These are phyloP conservation scores for Penicillium odoratum DNA, from an alignment of 495 filamentous ascomycete species.

Conservation along the genomic window DNA sequence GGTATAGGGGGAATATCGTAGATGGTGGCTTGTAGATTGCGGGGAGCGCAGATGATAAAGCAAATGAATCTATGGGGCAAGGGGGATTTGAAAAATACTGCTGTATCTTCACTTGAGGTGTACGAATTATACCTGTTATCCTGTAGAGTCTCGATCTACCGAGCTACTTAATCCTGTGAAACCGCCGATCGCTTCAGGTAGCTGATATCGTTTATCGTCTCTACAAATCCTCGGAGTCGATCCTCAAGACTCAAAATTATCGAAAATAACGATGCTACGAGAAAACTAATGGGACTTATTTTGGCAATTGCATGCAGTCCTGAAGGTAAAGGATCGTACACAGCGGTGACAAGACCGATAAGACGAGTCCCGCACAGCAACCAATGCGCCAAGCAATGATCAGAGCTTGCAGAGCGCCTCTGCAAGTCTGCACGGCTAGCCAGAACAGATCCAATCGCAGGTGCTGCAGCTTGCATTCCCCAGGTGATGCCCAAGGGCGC, in stretches of 20 bases:
- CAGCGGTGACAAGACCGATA: neutral
- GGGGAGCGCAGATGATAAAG: conserved; percentile 17
- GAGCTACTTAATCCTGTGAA: conserved; percentile 7
- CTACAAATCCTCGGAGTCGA: neutral
- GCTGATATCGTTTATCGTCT: neutral
- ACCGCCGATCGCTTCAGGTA: conserved; percentile 13
- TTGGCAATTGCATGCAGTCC: neutral
- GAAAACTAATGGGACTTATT: neutral
- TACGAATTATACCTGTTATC: conserved; percentile 3
- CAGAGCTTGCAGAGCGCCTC: conserved; percentile 3
- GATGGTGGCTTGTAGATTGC: conserved; percentile 4
- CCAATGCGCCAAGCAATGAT: conserved; percentile 7
- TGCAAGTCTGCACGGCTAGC: conserved; percentile 5
- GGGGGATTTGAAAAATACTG: conserved; percentile 16
- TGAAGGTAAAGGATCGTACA: neutral
- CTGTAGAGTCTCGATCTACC: neutral
- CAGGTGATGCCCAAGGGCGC: conserved; percentile 16
- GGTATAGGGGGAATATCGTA: neutral
- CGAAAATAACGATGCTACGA: neutral
- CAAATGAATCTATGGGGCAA: conserved; percentile 16
- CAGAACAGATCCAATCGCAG: conserved; percentile 20
- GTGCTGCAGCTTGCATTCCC: conserved; percentile 15
- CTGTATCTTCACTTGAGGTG: conserved; percentile 1
- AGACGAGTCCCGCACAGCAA: neutral
- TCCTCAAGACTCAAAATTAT: neutral